A percentile compares a stretch with the other conserved stretches of the same genome.
phyloP scores from a whole-genome alignment of 2,329 filamentous ascomycete species.

The Diaporthe australafricana region DNA sequence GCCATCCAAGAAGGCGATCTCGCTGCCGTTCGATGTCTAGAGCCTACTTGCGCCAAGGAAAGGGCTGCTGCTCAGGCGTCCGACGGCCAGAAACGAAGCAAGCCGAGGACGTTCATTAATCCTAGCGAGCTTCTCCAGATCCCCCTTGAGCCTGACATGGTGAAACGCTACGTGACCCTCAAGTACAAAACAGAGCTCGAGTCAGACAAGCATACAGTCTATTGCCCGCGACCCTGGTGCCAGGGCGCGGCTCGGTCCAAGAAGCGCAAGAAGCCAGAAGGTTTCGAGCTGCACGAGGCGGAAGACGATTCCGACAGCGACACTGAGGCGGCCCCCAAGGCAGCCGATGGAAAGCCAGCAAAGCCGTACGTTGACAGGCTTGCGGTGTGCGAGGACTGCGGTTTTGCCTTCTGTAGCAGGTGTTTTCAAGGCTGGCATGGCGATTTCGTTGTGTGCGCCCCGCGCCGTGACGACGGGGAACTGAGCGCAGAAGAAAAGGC shows the following conservation, averaged over 20 bases:
- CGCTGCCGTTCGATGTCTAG: constrained; percentile 80
- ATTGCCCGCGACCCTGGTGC: constrained; percentile 93
- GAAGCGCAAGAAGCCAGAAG: constrained; percentile 77
- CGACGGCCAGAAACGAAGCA: constrained; percentile 60
- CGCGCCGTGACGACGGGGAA: constrained; percentile 74
- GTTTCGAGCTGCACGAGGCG: constrained; percentile 68
- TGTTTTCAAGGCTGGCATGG: constrained; percentile 90
- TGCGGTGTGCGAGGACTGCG: constrained; percentile 88
- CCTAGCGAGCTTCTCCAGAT: constrained; percentile 88
- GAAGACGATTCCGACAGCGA: constrained; percentile 65
- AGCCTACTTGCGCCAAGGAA: constrained; percentile 81
- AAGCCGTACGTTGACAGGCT: constrained; percentile 71
- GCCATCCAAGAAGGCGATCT: constrained; percentile 90
- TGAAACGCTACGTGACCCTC: constrained; percentile 87
- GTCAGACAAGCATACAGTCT: constrained; percentile 90
- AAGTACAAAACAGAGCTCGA: constrained; percentile 95
- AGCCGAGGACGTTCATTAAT: constrained; percentile 76
- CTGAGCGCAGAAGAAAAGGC: constrained; percentile 88
- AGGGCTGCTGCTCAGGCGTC: constrained; percentile 51
- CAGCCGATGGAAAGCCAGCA: constrained; percentile 40
- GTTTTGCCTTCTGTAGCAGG: constrained; percentile 85
- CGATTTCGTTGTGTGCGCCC: constrained; percentile 77
- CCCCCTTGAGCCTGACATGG: constrained; percentile 75
- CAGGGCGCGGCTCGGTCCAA: constrained; percentile 86
- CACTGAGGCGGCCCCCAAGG: constrained; percentile 52